Percentiles rank a stretch among this genome's conserved stretches.
These are phyloP conservation scores for Amphirosellinia nigrospora DNA, from an alignment of 495 filamentous ascomycete genomes.

Conservation along the genomic window DNA sequence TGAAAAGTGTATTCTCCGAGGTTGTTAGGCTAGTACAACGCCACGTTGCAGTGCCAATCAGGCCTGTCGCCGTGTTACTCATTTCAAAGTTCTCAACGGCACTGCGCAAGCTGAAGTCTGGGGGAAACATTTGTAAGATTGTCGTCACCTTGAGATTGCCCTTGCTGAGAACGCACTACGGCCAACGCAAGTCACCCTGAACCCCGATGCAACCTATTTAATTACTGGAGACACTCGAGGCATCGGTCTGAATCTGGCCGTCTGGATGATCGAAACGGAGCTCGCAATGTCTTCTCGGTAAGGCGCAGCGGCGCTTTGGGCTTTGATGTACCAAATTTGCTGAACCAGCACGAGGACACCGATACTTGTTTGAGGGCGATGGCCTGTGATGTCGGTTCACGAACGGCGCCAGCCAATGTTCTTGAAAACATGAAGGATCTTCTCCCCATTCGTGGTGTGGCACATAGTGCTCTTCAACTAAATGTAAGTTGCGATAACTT, in stretches of 20 bases:
- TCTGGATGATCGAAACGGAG: conserved; percentile 58
- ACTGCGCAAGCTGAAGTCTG: conserved; percentile 52
- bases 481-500: neutral
- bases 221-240: conserved; percentile 55
- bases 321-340: conserved; percentile 19
- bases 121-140: conserved; percentile 31
- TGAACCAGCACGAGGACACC: conserved; percentile 10
- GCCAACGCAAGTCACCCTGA: conserved; percentile 24
- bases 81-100: conserved; percentile 47
- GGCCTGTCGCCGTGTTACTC: conserved; percentile 39
- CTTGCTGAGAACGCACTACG: conserved; percentile 9
- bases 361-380: conserved; percentile 25
- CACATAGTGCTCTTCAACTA: conserved; percentile 26
- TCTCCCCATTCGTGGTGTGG: conserved; percentile 52
- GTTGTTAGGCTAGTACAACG: conserved; percentile 39
- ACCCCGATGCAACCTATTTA: conserved; percentile 50
- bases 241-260: conserved; percentile 51
- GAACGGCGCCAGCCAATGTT: conserved; percentile 12
- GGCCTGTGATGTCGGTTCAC: conserved; percentile 42
- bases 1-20: conserved; percentile 41
- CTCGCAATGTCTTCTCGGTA: conserved; percentile 50
- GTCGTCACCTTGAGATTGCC: conserved; percentile 29
- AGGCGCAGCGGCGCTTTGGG: conserved; percentile 47
- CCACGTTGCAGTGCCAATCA: conserved; percentile 44
- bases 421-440: conserved; percentile 33